Evolutionary conservation across 768 basidiomycete species (phyloP).

Genomic region (Termitomyces titanicus): DNA sequence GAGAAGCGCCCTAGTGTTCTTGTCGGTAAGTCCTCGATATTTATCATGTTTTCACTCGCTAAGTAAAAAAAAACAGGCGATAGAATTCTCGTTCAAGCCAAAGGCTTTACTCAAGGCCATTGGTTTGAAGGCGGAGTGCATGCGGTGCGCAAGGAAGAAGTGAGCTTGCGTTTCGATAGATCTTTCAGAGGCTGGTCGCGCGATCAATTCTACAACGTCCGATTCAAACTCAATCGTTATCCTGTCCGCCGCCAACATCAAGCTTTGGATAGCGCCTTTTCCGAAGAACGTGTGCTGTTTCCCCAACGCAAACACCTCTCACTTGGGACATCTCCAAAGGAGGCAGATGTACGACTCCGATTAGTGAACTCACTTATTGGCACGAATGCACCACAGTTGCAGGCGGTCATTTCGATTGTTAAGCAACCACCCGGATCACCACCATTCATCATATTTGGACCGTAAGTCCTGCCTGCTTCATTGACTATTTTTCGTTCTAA

Average conservation of each 20-base stretch:
- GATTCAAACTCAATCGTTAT: slow-evolving; percentile 56
- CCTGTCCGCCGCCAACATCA: slow-evolving; percentile 58
- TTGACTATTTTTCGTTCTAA: background rate
- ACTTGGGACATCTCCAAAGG: slow-evolving; percentile 7
- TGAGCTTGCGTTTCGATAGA: slow-evolving; percentile 45
- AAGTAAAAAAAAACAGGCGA: slow-evolving; percentile 38
- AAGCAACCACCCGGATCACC: slow-evolving; percentile 38
- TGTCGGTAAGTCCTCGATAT: slow-evolving; percentile 35
- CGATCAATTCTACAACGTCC: slow-evolving; percentile 42
- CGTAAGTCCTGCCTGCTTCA: slow-evolving; percentile 35
- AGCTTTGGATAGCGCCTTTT: slow-evolving; percentile 44
- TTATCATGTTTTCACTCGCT: background rate
- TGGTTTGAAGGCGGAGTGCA: slow-evolving; percentile 65
- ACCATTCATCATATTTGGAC: slow-evolving; percentile 62
- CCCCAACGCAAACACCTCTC: slow-evolving; percentile 32
- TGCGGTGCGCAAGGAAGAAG: slow-evolving; percentile 41
- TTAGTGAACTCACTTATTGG: slow-evolving; percentile 41
- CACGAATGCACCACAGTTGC: slow-evolving; percentile 43
- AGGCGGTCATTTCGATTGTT: slow-evolving; percentile 46
- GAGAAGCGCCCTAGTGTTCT: slow-evolving; percentile 58
- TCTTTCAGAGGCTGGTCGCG: slow-evolving; percentile 36
- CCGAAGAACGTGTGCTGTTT: slow-evolving; percentile 47
- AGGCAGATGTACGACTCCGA: slow-evolving; percentile 14
- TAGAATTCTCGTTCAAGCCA: slow-evolving; percentile 45
- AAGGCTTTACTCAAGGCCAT: slow-evolving; percentile 32